These are phyloP conservation scores for Aspergillus ostianus DNA, from an alignment of 495 filamentous ascomycete genomes.

Conservation along the genomic window DNA sequence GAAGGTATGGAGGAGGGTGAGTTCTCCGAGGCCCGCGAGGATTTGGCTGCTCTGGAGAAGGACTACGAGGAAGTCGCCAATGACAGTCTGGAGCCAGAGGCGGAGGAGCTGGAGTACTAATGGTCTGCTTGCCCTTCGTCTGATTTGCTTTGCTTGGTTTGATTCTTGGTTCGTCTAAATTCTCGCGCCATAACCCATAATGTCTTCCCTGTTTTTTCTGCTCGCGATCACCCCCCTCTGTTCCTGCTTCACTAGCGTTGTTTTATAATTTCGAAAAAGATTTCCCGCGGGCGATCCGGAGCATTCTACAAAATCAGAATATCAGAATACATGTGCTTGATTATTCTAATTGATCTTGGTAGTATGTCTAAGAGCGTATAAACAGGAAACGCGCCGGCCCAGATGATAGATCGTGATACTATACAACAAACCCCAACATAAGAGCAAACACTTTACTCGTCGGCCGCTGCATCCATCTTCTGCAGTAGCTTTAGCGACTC, in stretches of 20 bases:
- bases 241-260: constrained; percentile 30
- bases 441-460: constrained; percentile 3
- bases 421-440: not conserved
- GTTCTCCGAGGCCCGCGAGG: constrained; percentile 88
- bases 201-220: constrained; percentile 19
- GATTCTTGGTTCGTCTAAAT: constrained; percentile 25
- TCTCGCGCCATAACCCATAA: constrained; percentile 13
- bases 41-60: constrained; percentile 84
- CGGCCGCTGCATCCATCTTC: constrained; percentile 36
- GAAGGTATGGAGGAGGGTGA: constrained; percentile 97
- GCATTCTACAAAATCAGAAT: not conserved
- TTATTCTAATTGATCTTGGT: not conserved
- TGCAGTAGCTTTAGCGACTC: constrained; percentile 59
- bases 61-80: constrained; percentile 90
- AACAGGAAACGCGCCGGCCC: not conserved
- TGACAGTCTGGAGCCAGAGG: constrained; percentile 62
- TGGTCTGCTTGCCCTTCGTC: not conserved
- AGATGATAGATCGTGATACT: not conserved
- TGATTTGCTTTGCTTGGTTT: constrained; percentile 16
- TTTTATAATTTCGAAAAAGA: not conserved
- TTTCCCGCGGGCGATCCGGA: not conserved
- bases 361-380: not conserved
- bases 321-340: not conserved
- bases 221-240: constrained; percentile 32
- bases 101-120: constrained; percentile 73